Base-by-base conservation (phyloP, 2,329 filamentous ascomycete species). In the Lithohypha guttulata region DNA sequence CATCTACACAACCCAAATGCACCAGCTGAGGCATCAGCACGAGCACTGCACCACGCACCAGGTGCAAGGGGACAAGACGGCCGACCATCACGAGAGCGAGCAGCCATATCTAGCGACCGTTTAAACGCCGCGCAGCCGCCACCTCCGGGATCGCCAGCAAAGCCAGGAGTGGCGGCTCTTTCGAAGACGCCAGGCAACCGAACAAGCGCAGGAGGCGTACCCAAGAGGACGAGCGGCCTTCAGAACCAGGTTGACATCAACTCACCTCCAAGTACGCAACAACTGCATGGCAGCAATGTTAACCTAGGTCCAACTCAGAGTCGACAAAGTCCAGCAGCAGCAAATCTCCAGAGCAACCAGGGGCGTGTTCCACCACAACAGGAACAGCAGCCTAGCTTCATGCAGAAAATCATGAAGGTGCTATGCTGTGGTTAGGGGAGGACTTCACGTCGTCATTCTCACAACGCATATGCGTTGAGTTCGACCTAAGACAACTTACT, bases 81-180 rank as follows among this genome's bases (percentile, higher is more conserved):
- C 4, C 42, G 50, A 26, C 47, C 74, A 63, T 75, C 75, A 62
- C 70, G 70, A 53, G 75, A 70, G 66, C 70, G 66, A 64, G 68
- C 60, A 66, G 77, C 67, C 62, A 74, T 89, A 54, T 86, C 83
- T 54, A 75, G 78, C 63, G 77, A 81, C 69, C 83, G 83, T 84
- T 85, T 89, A 86, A 89, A 89, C 79, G 82, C 82, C 72, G 79
- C 81, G 70, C 83, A 87, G 73, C 83, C 83, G 74, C 81, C 82
- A 70, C 81, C 82, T 71, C 83, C 84, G 35, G 50, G 46, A 58
- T 84, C 81, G 65, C 81, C 81, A 66, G 81, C 79, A 66, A 85
- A 84, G 64, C 78, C 76, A 47, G 69, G 68, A 75, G 81, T 76
- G 69, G 51, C 45, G 43, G 50, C 47, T 26, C 36, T 53, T 40